Percentiles rank a stretch among this genome's conserved stretches.
These are phyloP conservation scores for Ophiostoma ulmi DNA, from an alignment of 2,329 filamentous ascomycete genomes.

Conservation along the genomic window DNA sequence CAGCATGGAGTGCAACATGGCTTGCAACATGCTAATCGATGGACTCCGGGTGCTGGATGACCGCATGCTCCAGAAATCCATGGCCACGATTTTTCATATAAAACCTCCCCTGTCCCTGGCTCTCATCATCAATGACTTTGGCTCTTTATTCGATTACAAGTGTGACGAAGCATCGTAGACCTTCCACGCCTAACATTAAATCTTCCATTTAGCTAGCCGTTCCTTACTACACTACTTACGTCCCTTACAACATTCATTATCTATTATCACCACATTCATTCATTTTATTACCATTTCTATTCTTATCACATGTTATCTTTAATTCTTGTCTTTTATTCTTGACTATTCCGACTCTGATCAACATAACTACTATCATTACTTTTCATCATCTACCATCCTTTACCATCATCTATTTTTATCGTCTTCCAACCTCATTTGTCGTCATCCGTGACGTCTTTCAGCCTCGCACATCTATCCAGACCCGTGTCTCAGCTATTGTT, in stretches of 20 bases:
- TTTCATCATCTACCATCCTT: not conserved
- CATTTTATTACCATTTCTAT: not conserved
- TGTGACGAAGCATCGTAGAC: not conserved
- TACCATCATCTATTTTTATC: not conserved
- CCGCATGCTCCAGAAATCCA: not conserved
- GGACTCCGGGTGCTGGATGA: too few relatives aligned
- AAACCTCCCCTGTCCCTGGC: not conserved
- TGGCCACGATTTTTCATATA: not conserved
- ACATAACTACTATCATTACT: not conserved
- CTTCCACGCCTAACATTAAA: not conserved
- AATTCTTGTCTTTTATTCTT: not conserved
- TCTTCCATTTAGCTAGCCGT: not conserved
- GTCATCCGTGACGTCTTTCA: slow-evolving; percentile 5
- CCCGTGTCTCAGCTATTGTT: not conserved
- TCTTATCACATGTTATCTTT: not conserved
- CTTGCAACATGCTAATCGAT: not conserved
- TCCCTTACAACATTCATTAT: not conserved
- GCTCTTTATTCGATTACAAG: not conserved
- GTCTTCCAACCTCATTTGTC: not conserved
- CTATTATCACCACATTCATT: not conserved
- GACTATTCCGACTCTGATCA: not conserved
- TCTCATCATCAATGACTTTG: not conserved
- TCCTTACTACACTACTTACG: not conserved
- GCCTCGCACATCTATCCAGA: not conserved
- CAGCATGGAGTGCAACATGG: not conserved